Evolutionary conservation across 768 basidiomycete species (phyloP), one percentile per base, ranked within the genome.

Genomic region (Auriculariales sp.): DNA sequence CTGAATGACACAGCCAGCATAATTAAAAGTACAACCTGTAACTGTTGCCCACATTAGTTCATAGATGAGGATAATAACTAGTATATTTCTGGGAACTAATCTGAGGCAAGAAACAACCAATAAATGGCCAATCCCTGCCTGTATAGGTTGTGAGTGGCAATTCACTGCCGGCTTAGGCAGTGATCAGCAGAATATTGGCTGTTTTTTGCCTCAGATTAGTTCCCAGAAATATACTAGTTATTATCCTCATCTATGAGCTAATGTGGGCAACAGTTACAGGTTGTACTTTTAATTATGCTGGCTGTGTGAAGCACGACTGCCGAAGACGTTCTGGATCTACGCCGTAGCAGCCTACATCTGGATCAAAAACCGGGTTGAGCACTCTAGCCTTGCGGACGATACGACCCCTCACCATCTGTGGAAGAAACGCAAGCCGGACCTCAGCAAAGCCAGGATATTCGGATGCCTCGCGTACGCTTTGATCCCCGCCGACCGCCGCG

Each of bases 381-480:
- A 24, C 46, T 47, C 46, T 11, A n/a, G 9, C 28, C 25, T 15
- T 28, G 11, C 46, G 11, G 19, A 24, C 6, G 22, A 24, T 12
- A 12, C 28, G 11, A 28, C 29, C 31, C 48, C 24, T 25, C 1
- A n/a, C n/a, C n/a, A n/a, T 22, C 9, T 22, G 9, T 15, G 25
- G 11, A 10, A 45, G 42, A 45, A 52, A 15, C 29, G 24, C 4
- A 52, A 49, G n/a, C 59, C 60, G 12, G 22, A 45, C 44, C 28
- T 61, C 11, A 30, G 22, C 9, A 33, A 55, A 24, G 31, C 61
- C 4, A 30, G 52, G 2, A 46, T 49, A 2, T 62, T 60, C 49
- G 59, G 59, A 0, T 58, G 53, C 39, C 19, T 28, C 0, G 59
- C 57, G 6, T 62, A 54, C 31, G 51, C 55, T 0, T 47, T 52